Evolutionary conservation across 2,329 filamentous ascomycete genomes (phyloP).

Genomic region (Exophiala phaeomuriformis): DNA sequence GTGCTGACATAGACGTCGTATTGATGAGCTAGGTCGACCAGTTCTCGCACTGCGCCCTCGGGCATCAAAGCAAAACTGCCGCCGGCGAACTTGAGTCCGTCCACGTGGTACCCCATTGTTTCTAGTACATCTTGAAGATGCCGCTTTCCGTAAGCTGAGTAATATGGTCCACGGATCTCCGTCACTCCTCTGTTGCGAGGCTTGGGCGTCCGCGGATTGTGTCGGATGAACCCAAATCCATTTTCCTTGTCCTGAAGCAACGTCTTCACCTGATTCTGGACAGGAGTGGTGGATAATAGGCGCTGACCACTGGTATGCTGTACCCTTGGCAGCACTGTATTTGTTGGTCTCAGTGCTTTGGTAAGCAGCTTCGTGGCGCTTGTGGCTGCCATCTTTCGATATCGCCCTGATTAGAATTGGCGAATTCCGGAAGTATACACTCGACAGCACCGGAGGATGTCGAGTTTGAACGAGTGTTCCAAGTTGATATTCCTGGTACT

Average conservation of each 20-base stretch:
- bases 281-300: conserved; percentile 8
- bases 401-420: too few species aligned
- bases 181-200: conserved; percentile 46
- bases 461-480: too few species aligned
- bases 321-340: neutral
- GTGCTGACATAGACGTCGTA: conserved; percentile 49
- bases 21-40: conserved; percentile 45
- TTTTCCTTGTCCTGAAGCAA: conserved; percentile 45
- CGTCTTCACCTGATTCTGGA: conserved; percentile 26
- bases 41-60: conserved; percentile 40
- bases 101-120: conserved; percentile 50
- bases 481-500: too few species aligned
- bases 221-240: conserved; percentile 46
- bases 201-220: conserved; percentile 45
- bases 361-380: conserved; percentile 3
- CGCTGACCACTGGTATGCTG: conserved; percentile 20
- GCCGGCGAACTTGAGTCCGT: conserved; percentile 51
- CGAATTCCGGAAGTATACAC: too few species aligned
- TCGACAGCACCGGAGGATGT: too few species aligned
- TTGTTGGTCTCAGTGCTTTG: conserved; percentile 5
- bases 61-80: conserved; percentile 47
- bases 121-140: conserved; percentile 49
- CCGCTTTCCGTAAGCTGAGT: conserved; percentile 48
- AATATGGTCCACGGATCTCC: conserved; percentile 51
- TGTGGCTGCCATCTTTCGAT: neutral